Evolutionary conservation across 1,284 basidiomycete species (phyloP), one percentile per base, ranked within the genome.

Genomic region (Ceratobasidium sp.): DNA sequence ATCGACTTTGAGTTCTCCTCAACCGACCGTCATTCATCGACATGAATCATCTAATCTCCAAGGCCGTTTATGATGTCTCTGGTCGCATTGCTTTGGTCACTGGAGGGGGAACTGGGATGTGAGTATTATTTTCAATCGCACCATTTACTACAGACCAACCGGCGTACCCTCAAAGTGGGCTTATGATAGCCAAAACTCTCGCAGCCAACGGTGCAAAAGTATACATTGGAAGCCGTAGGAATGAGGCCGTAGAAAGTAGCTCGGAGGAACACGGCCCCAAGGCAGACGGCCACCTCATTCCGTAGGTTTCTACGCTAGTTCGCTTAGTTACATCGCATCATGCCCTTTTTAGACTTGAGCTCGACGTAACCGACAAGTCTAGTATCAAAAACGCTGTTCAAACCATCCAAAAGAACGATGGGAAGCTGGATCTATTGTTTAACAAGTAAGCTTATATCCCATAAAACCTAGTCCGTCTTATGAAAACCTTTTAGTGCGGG

Each of bases 141-240:
- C 10, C 10, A 18, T 52, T 52, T 10, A 28, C 8, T 28, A 18
- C 12, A 26, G 12, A 30, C 30, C 23, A 9, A 18, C 26, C 18
- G 12, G n/a, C n/a, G 50, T 30, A 9, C 18, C 16, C 18, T n/a
- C 94, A 39, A 94, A 76, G 90, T 58, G 84, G 84, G 5, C 80
- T 89, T 73, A 89, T 90, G 87, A 92, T 92, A 71, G 83, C 92
- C 3, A 83, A 85, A 70, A 91, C 90, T 3, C 84, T 95, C 18
- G 91, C 91, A 12, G 86, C 87, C 30, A 91, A 89, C 76, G 92
- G 92, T 1, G 92, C 92, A 21, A 91, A 88, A 75, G 92, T 94
- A n/a, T 95, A 94, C 79, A 91, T 94, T 76, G 87, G 86, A 0
- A 89, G 90, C 10, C 83, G 91, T 58, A 84, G 91, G 59, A 79